Evolutionary conservation across 192 early-diverging fungal species (phyloP).

Genomic region (Jimgerdemannia flammicorona): DNA sequence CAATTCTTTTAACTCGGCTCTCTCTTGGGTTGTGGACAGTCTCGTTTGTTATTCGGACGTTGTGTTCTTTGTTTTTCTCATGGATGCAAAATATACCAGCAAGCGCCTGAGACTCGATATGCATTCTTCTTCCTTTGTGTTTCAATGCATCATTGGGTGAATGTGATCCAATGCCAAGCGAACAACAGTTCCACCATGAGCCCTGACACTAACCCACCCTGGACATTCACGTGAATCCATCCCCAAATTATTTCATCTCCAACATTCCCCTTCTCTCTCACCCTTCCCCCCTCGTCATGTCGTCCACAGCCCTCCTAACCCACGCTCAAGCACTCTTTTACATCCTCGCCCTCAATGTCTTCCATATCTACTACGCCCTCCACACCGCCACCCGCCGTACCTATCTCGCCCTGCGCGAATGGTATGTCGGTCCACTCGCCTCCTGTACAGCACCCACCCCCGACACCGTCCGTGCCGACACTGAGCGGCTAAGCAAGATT

Average conservation of each 20-base stretch:
- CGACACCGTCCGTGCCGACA: not conserved
- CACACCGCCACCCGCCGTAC: constrained; percentile 8
- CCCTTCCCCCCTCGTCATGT: not conserved
- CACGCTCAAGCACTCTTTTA: too few species aligned
- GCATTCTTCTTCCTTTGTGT: too few species aligned
- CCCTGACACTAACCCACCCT: not conserved
- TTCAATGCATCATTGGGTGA: too few species aligned
- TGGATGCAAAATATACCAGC: too few species aligned
- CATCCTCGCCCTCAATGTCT: not conserved
- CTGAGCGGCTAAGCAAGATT: constrained; percentile 7
- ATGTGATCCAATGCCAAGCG: too few species aligned
- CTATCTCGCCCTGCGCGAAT: constrained; percentile 1
- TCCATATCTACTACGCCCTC: not conserved
- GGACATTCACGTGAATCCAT: not conserved
- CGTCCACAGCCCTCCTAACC: not conserved
- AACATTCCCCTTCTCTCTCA: not conserved
- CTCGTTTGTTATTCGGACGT: too few species aligned
- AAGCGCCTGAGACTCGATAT: too few species aligned
- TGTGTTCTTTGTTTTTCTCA: too few species aligned
- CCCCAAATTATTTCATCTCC: not conserved
- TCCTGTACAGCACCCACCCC: not conserved
- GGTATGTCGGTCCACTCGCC: not conserved
- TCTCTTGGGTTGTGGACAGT: too few species aligned
- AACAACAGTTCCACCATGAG: too few species aligned
- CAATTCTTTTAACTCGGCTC: too few species aligned